Base-by-base conservation (phyloP, 495 filamentous ascomycete species). In the Entonaema liquescens region DNA sequence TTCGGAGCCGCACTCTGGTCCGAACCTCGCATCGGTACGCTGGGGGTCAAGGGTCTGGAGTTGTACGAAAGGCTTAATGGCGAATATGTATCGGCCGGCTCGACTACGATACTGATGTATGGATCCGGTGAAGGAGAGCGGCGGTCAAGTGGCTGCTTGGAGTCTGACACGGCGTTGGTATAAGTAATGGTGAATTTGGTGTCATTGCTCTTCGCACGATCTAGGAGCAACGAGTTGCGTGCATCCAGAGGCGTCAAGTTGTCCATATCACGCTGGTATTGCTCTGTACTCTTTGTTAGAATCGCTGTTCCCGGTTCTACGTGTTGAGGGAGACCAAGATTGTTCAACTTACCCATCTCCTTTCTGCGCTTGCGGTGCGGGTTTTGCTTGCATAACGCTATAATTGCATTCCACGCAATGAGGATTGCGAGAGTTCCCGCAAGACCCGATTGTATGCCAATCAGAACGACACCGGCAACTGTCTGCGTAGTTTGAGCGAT, bases 401-500 rank as follows among this genome's bases (percentile, higher is more conserved):
- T 89, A 65, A 98, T 87, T 26, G 94, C 92, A 73, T 99, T 98
- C 77, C 93, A 90, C 17, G 88, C 91, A 74, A 99, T 95, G 36
- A 98, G 83, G 60, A 99, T 94, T 29, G 93, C 95, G 53, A 99
- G 85, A 33, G 91, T 79, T 62, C 86, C 93, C 1, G 95, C 96
- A 59, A 99, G 83, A 6, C 89, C 88, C 0, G 92, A 92, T 80
- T 99, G 95, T 17, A 98, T 84, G 47, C 88, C 95, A 65, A 99
- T 95, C 49, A 99, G 84, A 12, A 95, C 91, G 29, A 98, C 89
- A 42, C 95, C 95, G 13, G 85, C 86, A 66, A 98, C 87, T 2
- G 95, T 98, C 81, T 98, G 94, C n/a, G 95, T 98, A 9, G 93
- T 96, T 73, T 97, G 92, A 5, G 90, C 85, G 68, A 99, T 89